Evolutionary conservation across 2,329 filamentous ascomycete genomes (phyloP).

Genomic region (Fusarium camptoceras): DNA sequence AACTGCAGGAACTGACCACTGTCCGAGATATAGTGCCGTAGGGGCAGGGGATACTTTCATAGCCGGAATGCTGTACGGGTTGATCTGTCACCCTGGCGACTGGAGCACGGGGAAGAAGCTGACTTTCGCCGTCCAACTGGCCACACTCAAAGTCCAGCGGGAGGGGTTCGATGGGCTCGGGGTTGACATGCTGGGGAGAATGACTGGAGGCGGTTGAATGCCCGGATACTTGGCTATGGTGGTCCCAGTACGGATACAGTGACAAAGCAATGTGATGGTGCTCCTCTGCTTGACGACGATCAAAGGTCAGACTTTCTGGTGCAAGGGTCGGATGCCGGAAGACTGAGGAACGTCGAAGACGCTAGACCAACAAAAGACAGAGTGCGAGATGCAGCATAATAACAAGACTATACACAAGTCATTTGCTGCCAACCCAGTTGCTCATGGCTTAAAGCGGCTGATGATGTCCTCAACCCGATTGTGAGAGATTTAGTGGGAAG

Average conservation of each 20-base stretch:
- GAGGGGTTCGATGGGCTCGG: slow-evolving; percentile 72
- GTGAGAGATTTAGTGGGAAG: slow-evolving; percentile 40
- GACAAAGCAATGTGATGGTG: slow-evolving; percentile 21
- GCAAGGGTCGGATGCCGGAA: slow-evolving; percentile 36
- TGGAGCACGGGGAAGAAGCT: slow-evolving; percentile 64
- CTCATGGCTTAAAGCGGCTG: slow-evolving; percentile 36
- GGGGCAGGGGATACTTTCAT: slow-evolving; percentile 83
- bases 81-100: slow-evolving; percentile 61
- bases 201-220: slow-evolving; percentile 29
- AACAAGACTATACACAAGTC: slow-evolving; percentile 21
- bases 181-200: slow-evolving; percentile 42
- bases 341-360: slow-evolving; percentile 19
- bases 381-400: slow-evolving; percentile 7
- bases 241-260: not conserved
- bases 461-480: slow-evolving; percentile 14
- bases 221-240: slow-evolving; percentile 5
- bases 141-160: slow-evolving; percentile 74
- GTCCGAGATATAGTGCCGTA: slow-evolving; percentile 65
- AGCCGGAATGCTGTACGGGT: slow-evolving; percentile 74
- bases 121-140: slow-evolving; percentile 72
- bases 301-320: slow-evolving; percentile 20
- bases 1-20: slow-evolving; percentile 39
- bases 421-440: not conserved
- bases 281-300: slow-evolving; percentile 31
- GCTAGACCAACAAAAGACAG: slow-evolving; percentile 22